Evolutionary conservation across 2,329 filamentous ascomycete genomes (phyloP).

Genomic region (Fusarium sp.): DNA sequence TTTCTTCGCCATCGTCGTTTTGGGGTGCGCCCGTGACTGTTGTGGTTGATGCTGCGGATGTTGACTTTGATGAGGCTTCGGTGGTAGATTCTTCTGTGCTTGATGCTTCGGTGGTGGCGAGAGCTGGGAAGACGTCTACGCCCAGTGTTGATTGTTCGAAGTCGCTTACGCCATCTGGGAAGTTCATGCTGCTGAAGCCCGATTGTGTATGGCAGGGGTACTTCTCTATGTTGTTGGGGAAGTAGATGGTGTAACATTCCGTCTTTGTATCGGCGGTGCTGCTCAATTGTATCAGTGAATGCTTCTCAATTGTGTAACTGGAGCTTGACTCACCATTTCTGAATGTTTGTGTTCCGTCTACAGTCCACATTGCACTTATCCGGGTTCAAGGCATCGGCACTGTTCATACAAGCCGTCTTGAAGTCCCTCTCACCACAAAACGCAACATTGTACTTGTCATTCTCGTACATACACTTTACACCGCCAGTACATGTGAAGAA

Average conservation of each 20-base stretch:
- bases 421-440: slow-evolving; percentile 23
- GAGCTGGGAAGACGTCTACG: slow-evolving; percentile 12
- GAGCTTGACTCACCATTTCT: slow-evolving; percentile 18
- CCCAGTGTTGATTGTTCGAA: neutral
- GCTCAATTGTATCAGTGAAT: neutral
- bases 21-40: slow-evolving; percentile 2
- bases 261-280: slow-evolving; percentile 9
- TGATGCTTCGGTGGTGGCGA: slow-evolving; percentile 2
- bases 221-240: slow-evolving; percentile 10
- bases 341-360: slow-evolving; percentile 26
- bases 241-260: slow-evolving; percentile 29
- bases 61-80: neutral
- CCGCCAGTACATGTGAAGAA: slow-evolving; percentile 14
- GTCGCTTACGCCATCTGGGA: slow-evolving; percentile 2
- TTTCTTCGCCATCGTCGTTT: neutral
- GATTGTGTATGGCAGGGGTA: slow-evolving; percentile 6
- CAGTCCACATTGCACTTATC: slow-evolving; percentile 27
- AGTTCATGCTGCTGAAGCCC: slow-evolving; percentile 23
- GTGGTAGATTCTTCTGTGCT: neutral
- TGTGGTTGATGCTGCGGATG: neutral
- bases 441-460: slow-evolving; percentile 30
- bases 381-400: slow-evolving; percentile 8
- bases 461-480: slow-evolving; percentile 27
- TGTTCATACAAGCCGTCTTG: slow-evolving; percentile 19
- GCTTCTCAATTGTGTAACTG: neutral